A percentile compares a stretch with the other conserved stretches of the same genome.
Evolutionary conservation across 1,284 basidiomycete genomes (phyloP).

Genomic region (Ustilago sp.): DNA sequence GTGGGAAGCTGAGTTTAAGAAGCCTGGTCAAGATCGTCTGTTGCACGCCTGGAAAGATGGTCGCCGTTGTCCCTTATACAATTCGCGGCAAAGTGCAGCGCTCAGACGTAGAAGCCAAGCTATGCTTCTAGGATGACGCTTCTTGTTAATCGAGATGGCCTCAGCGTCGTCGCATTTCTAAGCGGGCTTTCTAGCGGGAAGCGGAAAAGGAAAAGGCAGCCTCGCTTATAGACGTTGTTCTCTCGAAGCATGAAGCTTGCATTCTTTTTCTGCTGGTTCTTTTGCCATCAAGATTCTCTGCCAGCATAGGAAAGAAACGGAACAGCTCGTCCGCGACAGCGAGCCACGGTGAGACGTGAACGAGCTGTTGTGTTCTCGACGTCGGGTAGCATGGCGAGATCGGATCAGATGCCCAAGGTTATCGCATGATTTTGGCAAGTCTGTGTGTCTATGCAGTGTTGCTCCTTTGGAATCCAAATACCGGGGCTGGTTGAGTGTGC

Average conservation of each 20-base stretch:
- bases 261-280: neutral
- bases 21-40: neutral
- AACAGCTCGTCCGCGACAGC: neutral
- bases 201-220: slow-evolving; percentile 2
- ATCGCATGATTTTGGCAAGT: neutral
- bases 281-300: neutral
- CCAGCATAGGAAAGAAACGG: neutral
- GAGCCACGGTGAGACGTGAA: neutral
- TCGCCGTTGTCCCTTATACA: slow-evolving; percentile 2
- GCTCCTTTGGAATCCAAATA: neutral
- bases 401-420: neutral
- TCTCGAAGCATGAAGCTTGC: neutral
- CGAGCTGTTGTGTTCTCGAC: neutral
- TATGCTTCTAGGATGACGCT: neutral
- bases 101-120: neutral
- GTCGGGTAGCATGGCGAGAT: neutral
- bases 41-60: neutral
- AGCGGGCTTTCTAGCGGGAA: neutral
- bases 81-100: neutral
- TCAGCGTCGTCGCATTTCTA: neutral
- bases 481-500: neutral
- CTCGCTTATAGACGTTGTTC: neutral
- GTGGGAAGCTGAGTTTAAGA: neutral
- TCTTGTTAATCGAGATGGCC: neutral
- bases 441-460: neutral